These are phyloP conservation scores for Ogataea parapolymorpha DNA, from an alignment of 805 yeast genomes.

Conservation along the genomic window DNA sequence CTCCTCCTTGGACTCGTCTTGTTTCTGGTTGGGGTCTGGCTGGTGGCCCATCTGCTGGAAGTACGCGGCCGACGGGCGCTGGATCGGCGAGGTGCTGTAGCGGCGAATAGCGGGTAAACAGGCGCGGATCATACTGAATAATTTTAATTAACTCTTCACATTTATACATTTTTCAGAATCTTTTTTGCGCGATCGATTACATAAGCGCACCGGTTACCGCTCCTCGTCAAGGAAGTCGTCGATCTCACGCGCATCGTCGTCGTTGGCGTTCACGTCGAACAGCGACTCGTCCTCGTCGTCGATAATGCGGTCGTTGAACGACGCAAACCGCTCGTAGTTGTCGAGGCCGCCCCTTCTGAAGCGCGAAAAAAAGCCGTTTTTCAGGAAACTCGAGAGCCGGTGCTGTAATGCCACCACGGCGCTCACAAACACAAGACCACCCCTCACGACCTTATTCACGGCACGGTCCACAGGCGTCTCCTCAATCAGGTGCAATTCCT, in stretches of 20 bases:
- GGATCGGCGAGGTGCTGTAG: constrained; percentile 7
- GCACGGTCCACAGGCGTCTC: constrained; percentile 57
- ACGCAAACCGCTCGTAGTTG: constrained; percentile 20
- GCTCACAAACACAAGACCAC: constrained; percentile 43
- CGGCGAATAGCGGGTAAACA: constrained; percentile 1
- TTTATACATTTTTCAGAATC: background rate
- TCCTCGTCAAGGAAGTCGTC: constrained; percentile 38
- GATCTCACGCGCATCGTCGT: constrained; percentile 49
- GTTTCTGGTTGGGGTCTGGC: constrained; percentile 20
- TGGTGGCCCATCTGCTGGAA: constrained; percentile 27
- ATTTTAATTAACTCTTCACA: too few relatives aligned
- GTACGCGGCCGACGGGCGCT: constrained; percentile 25
- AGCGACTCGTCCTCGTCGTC: constrained; percentile 34
- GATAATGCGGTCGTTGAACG: constrained; percentile 31
- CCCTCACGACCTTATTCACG: constrained; percentile 55
- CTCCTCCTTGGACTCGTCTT: constrained; percentile 20
- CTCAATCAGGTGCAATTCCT: constrained; percentile 49
- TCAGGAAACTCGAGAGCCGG: constrained; percentile 16
- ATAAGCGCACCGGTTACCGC: constrained; percentile 23
- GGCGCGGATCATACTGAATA: constrained; percentile 3
- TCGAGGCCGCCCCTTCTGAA: constrained; percentile 22
- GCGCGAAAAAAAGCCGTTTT: constrained; percentile 24
- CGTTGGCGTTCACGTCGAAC: constrained; percentile 34
- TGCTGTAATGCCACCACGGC: constrained; percentile 15
- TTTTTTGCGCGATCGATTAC: background rate